Base-by-base conservation (phyloP, 179 eudicot genomes). In the Gypsophila paniculata region DNA sequence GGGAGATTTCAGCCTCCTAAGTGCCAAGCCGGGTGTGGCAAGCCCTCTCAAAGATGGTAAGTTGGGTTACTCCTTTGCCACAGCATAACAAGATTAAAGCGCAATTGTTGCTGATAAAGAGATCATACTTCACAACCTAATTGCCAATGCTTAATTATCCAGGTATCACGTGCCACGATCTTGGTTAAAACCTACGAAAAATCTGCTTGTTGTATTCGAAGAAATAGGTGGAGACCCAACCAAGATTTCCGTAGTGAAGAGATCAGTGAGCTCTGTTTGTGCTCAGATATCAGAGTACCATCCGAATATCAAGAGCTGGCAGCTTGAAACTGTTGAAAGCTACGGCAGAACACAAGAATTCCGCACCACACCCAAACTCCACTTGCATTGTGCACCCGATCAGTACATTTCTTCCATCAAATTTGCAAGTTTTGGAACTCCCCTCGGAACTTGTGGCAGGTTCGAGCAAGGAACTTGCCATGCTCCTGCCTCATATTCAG, bases 121-220 rank as follows among this genome's bases (percentile, higher is more conserved):
- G n/a, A n/a, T n/a, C n/a, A n/a, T n/a, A n/a, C 52, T 46, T 23
- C 25, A 53, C 7, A 74, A 53, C 26, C 13, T 38, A 54, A 57
- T 23, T 48, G 46, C 19, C 15, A 9, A 29, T 11, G 25, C 53
- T 67, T 68, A 14, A 67, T 68, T 32, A 23, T 72, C 71, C 83
- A 94, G 99, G 99, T 95, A 95, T 68, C 99, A 95, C 60, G 90
- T 95, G 75, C 99, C 99, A 7, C 88, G 96, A 18, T 88, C 99
- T 2, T 95, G 99, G 99, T 78, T 95, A 71, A 92, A 90, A 79
- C 91, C 96, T 5, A 86, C 87, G 23, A 81, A 81, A 25, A 95
- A 95, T 77, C 75, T 85, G 26, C 65, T 95, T 65, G 96, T 95
- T 22, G 84, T 95, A 57, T 92, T 95, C 60, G 98, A 95, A 80